Base-by-base conservation (phyloP, 2,329 filamentous ascomycete species). In the Fusarium goolgardi region DNA sequence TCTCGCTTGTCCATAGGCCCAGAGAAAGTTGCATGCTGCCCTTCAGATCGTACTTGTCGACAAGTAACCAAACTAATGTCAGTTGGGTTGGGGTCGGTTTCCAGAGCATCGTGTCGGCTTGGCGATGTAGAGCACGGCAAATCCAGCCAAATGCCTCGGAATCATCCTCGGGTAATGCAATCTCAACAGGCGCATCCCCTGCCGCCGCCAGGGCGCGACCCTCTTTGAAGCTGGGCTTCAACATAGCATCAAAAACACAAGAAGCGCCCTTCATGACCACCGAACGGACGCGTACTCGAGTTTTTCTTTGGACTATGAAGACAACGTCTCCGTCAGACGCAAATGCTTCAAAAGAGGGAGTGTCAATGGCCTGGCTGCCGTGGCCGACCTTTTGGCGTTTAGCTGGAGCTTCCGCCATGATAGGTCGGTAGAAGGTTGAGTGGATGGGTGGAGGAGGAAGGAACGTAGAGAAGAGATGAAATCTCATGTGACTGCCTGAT, bases 1-100 rank as follows among this genome's bases (percentile, higher is more conserved):
- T 20, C 2, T 6, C 0, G 1, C 7, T 11, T 18, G 34, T 4
- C 63, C 63, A 66, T 8, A n/a, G 20, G 0, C 2, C 4, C 9
- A 66, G 7, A 2, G 63, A 66, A 44, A 66, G 20, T 3, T 47
- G 32, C 15, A 66, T 49, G 16, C 29, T n/a, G 7, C 47, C 39
- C 10, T 29, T 32, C 31, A 62, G 25, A 15, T 41, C 16, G 37
- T 66, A 66, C 37, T 66, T 66, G 3, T 66, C 32, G n/a, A 41
- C 27, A 15, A 62, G 7, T 2, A 7, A 15, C 31, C 44, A 41
- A 16, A 53, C 5, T 2, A 44, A 10, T 2, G 10, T 1, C 11
- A 57, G 20, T 20, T 31, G 29, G 11, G 1, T 2, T 2, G 12
- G 2, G 0, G 1, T n/a, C 2, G 62, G 56, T 2, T 3, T 4